phyloP scores from a whole-genome alignment of 139 green algal genomes.

The Tetraselmis striata region DNA sequence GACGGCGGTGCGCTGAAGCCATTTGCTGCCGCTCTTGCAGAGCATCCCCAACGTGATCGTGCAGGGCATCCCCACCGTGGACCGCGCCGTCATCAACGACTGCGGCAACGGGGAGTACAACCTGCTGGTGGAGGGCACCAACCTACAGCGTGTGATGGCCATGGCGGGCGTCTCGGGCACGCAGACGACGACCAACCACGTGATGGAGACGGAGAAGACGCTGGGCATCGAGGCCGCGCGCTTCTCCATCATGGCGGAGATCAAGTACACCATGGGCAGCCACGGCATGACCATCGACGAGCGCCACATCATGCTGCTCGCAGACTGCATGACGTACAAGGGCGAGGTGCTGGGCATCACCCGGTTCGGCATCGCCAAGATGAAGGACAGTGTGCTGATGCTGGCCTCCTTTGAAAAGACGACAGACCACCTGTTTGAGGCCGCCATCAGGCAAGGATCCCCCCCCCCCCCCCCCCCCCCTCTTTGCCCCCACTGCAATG shows the following conservation, averaged over 20 bases:
- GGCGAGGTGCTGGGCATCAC: conserved; percentile 98
- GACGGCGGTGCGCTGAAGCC: no score
- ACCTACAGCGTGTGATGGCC: conserved; percentile 74
- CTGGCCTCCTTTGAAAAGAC: conserved; percentile 98
- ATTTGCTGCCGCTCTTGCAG: no score
- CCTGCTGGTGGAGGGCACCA: conserved; percentile 60
- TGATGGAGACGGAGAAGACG: conserved; percentile 76
- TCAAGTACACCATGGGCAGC: conserved; percentile 81
- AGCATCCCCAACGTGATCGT: conserved; percentile 69
- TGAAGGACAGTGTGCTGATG: conserved; percentile 99
- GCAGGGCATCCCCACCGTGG: conserved; percentile 77
- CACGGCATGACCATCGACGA: conserved; percentile 96
- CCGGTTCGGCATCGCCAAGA: conserved; percentile 97
- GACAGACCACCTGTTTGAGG: conserved; percentile 97
- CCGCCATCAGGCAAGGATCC: conserved; percentile 49
- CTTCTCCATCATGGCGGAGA: conserved; percentile 79
- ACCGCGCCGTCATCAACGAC: conserved; percentile 86
- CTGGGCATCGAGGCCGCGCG: conserved; percentile 93
- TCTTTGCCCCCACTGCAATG: no score
- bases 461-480: no score
- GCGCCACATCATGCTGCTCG: conserved; percentile 93
- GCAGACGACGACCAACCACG: conserved; percentile 84
- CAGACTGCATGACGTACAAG: conserved; percentile 98
- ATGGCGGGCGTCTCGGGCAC: conserved; percentile 67
- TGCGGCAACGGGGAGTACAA: conserved; percentile 38